phyloP scores from a whole-genome alignment of 164 flowering plant genomes.

The Chimonanthus salicifolius region DNA sequence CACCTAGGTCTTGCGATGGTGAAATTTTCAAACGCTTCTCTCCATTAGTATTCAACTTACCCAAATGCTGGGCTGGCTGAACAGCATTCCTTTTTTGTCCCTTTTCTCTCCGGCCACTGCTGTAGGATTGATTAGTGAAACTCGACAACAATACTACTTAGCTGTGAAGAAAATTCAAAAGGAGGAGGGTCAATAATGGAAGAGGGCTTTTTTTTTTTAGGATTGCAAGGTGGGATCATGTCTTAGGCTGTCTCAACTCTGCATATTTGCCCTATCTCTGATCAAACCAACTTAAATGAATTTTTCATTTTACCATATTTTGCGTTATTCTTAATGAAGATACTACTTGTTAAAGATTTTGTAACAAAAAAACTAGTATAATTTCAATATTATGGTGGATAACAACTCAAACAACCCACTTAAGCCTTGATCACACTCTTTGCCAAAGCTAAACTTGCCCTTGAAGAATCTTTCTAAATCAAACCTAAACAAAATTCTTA shows the following conservation, averaged over 20 bases:
- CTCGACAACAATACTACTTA: neutral
- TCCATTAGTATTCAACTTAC: neutral
- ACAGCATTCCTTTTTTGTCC: neutral
- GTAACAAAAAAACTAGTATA: too few relatives aligned
- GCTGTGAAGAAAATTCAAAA: neutral
- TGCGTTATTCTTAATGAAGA: too few relatives aligned
- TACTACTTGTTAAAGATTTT: too few relatives aligned
- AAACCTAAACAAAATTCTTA: too few relatives aligned
- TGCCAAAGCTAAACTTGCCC: too few relatives aligned
- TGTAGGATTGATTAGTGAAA: neutral
- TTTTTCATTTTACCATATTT: too few relatives aligned
- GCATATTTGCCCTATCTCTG: too few relatives aligned
- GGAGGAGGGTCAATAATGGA: neutral
- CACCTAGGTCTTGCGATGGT: neutral
- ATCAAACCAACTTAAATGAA: too few relatives aligned
- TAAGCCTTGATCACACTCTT: too few relatives aligned
- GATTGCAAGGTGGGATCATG: neutral
- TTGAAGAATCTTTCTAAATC: too few relatives aligned
- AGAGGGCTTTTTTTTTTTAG: neutral
- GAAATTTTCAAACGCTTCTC: neutral
- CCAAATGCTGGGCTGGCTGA: neutral
- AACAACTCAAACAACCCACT: too few relatives aligned
- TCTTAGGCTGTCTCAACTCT: conserved; percentile 10
- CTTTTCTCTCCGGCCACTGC: neutral
- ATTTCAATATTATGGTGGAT: too few relatives aligned